Base-by-base conservation (phyloP, 257 asterid species). In the Perilla frutescens region DNA sequence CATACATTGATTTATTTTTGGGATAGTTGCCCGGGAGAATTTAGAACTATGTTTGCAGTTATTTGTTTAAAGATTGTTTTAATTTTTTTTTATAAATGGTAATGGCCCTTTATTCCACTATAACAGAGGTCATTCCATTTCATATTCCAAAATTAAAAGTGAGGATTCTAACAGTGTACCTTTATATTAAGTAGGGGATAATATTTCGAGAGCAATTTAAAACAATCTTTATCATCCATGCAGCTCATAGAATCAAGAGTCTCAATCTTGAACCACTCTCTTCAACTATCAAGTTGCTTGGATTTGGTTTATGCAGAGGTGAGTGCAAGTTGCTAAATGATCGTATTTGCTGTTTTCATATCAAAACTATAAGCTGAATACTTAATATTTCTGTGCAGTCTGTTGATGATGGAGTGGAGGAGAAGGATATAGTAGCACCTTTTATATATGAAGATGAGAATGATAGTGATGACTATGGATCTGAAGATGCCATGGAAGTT, bases 161-260 rank as follows among this genome's bases (percentile, higher is more conserved):
- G 39, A 43, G 40, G 50, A 20, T 14, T 31, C 43, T 6, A 14
- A 3, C n/a, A 8, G 15, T 67, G 15, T 66, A 37, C 11, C 13
- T 36, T 13, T 53, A 10, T 53, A 34, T 53, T 49, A 6, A 58
- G 12, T 53, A 1, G 10, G 40, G 12, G 5, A 34, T 72, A 1
- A 56, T 12, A 26, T 4, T 63, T 34, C 49, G 12, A 20, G 36
- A 62, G 13, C 10, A 15, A 36, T 20, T 31, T 8, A 45, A 51
- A 41, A 13, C 37, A 59, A 20, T 26, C 20, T 48, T 29, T 75
- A 36, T 3, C 68, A 71, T 51, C 36, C 53, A n/a, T 78, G 85
- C 90, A 94, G 99, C 85, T 95, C 34, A 91, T 89, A 34, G 97
- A 95, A 83, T 90, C 99, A 15, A 82, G 99, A 74, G 89, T 85